Conservation (phyloP, 2,329 filamentous ascomycete species). For the Aspergillus pseudoglaucus region DNA sequence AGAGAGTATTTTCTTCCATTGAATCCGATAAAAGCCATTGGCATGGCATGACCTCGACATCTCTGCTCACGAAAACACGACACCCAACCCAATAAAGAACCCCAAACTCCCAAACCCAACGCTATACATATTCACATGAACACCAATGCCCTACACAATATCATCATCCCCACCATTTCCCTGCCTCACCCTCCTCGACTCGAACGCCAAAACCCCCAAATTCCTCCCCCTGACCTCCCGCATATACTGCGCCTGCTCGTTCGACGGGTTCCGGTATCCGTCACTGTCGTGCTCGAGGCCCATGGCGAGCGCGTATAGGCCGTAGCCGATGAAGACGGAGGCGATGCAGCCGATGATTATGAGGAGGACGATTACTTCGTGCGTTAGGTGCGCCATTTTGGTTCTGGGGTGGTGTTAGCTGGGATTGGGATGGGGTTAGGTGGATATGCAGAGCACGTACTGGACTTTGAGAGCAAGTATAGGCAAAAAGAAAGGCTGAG, state of each 20-base stretch:
- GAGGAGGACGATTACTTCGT: conserved; percentile 7
- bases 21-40: too few relatives aligned
- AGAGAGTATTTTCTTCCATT: neutral
- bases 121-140: neutral
- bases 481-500: neutral
- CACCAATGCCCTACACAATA: neutral
- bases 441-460: neutral
- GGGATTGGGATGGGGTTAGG: too few relatives aligned
- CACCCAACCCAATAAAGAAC: too few relatives aligned
- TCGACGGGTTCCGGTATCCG: conserved; percentile 8
- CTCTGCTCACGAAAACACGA: too few relatives aligned
- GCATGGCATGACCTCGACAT: too few relatives aligned
- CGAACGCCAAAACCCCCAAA: conserved; percentile 15
- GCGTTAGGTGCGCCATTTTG: neutral
- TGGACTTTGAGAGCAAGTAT: neutral
- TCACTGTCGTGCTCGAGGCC: conserved; percentile 7
- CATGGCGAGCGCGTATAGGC: conserved; percentile 15
- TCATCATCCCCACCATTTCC: neutral
- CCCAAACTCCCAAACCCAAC: too few relatives aligned
- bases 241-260: conserved; percentile 25
- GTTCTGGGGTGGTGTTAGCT: neutral
- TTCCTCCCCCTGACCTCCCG: conserved; percentile 18
- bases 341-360: conserved; percentile 19
- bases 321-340: conserved; percentile 21
- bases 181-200: conserved; percentile 2